These are phyloP conservation scores for Cercophora newfieldiana DNA, from an alignment of 495 filamentous ascomycete genomes.

Conservation along the genomic window DNA sequence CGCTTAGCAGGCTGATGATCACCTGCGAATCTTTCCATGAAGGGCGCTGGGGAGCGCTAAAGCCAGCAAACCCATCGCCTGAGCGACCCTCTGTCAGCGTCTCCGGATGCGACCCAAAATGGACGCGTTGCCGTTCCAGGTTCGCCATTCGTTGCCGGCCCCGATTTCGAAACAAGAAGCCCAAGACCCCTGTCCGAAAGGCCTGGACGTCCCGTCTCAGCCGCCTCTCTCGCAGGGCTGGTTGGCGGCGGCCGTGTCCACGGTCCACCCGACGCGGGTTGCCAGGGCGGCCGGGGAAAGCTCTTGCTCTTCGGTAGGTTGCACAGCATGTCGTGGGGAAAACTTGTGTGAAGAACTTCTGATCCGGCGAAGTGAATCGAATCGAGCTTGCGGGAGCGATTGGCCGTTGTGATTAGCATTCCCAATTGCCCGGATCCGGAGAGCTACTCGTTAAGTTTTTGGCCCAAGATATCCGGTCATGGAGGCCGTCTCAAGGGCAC, in stretches of 20 bases:
- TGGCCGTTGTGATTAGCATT: not conserved
- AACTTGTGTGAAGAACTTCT: not conserved
- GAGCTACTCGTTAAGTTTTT: slow-evolving; percentile 2
- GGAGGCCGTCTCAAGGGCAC: not conserved
- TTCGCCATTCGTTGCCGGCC: slow-evolving; percentile 21
- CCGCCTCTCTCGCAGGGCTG: slow-evolving; percentile 19
- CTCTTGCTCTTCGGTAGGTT: not conserved
- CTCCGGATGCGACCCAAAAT: slow-evolving; percentile 7
- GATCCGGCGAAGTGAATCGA: not conserved
- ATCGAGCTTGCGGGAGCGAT: not conserved
- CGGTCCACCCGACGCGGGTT: not conserved
- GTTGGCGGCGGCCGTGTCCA: slow-evolving; percentile 5
- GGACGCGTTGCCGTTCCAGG: slow-evolving; percentile 8
- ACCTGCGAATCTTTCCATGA: slow-evolving; percentile 10
- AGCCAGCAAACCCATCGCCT: slow-evolving; percentile 16
- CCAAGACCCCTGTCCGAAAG: slow-evolving; percentile 9
- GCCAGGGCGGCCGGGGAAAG: slow-evolving; percentile 8
- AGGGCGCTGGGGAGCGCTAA: slow-evolving; percentile 18
- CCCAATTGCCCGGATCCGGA: not conserved
- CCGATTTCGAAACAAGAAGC: slow-evolving; percentile 23
- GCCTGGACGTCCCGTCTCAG: slow-evolving; percentile 26
- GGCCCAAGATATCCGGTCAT: slow-evolving; percentile 12
- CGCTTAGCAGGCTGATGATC: slow-evolving; percentile 9
- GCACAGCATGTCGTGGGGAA: not conserved
- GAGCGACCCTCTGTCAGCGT: slow-evolving; percentile 14